These are phyloP conservation scores for Discostella stelligera DNA, from an alignment of 352 stramenopile genomes.

Conservation along the genomic window DNA sequence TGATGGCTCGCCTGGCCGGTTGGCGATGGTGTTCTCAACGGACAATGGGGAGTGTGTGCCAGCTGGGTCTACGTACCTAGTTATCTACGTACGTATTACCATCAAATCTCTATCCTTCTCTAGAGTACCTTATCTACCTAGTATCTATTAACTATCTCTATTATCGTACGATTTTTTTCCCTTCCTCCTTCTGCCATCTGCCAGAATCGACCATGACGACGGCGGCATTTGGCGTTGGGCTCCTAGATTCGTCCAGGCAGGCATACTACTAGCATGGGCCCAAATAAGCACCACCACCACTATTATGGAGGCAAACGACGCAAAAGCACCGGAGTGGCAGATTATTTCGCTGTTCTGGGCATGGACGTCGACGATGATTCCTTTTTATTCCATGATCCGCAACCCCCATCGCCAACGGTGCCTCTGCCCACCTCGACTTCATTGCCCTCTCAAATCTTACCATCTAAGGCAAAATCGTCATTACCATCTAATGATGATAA, in stretches of 20 bases:
- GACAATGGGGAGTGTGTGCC: not conserved
- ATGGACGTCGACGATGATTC: constrained; percentile 37
- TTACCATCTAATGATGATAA: not conserved
- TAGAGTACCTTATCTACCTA: no score
- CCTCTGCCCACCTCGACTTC: not conserved
- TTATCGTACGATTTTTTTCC: no score
- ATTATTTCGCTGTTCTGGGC: constrained; percentile 80
- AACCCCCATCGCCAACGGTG: not conserved
- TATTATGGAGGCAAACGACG: not conserved
- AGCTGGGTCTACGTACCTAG: no score
- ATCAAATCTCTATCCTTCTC: no score
- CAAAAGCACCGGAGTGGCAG: constrained; percentile 53
- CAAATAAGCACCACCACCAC: not conserved
- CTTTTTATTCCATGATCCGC: constrained; percentile 18
- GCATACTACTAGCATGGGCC: not conserved
- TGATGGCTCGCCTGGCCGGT: not conserved
- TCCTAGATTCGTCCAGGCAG: not conserved
- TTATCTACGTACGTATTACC: no score
- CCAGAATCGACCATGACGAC: no score
- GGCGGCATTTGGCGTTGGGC: no score
- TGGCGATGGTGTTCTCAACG: not conserved
- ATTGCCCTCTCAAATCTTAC: constrained; percentile 1
- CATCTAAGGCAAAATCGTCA: not conserved
- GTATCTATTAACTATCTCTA: no score
- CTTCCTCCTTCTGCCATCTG: no score